phyloP scores from a whole-genome alignment of 257 asterid genomes.

The Ilex asprella region DNA sequence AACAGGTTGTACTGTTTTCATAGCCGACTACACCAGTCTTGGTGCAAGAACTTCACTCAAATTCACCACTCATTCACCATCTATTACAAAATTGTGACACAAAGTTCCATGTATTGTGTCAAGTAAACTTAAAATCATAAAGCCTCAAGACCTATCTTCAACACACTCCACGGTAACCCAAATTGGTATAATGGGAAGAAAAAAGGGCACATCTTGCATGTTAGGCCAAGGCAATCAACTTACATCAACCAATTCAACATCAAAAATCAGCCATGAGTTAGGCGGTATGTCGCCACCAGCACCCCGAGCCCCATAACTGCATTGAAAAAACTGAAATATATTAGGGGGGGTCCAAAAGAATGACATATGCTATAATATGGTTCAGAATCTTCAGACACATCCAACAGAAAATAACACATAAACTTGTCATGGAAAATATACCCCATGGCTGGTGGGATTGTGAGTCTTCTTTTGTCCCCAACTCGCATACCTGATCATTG shows the following conservation, averaged over 20 bases:
- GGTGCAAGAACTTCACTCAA: neutral
- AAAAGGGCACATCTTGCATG: neutral
- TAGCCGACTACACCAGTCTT: too few relatives aligned
- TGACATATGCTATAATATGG: neutral
- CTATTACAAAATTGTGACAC: slow-evolving; percentile 11
- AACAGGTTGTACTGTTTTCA: too few relatives aligned
- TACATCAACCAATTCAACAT: slow-evolving; percentile 75
- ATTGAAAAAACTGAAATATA: slow-evolving; percentile 7
- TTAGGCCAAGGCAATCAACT: slow-evolving; percentile 23
- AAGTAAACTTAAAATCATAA: too few relatives aligned
- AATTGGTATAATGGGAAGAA: slow-evolving; percentile 7
- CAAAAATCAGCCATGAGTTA: slow-evolving; percentile 79
- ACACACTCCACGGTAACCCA: neutral
- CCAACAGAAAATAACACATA: neutral
- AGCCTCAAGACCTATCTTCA: too few relatives aligned
- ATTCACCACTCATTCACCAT: slow-evolving; percentile 2
- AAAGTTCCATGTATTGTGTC: neutral
- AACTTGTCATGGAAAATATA: slow-evolving; percentile 15
- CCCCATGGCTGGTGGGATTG: slow-evolving; percentile 99
- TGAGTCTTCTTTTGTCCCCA: slow-evolving; percentile 89
- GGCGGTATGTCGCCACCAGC: slow-evolving; percentile 59
- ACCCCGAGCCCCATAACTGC: slow-evolving; percentile 82
- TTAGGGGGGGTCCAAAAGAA: neutral
- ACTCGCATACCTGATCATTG: slow-evolving; percentile 74
- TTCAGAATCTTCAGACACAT: neutral